These are phyloP conservation scores for Caryopteris hybrid DNA, from an alignment of 305 asterid genomes.

Conservation along the genomic window DNA sequence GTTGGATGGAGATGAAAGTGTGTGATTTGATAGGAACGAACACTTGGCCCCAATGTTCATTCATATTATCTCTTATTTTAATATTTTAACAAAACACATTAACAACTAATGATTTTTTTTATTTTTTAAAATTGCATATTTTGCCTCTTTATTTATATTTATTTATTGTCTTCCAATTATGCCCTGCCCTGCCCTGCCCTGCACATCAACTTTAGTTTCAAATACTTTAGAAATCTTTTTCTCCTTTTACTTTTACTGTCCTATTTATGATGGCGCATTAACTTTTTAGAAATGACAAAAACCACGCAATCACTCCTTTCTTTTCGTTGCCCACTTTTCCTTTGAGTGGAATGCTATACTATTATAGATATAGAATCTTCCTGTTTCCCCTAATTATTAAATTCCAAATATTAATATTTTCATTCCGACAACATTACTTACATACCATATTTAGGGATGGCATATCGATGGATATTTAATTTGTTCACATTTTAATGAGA, in stretches of 20 bases:
- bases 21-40: no score
- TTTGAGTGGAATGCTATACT: slow-evolving; percentile 15
- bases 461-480: no score
- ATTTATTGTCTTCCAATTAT: no score
- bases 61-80: no score
- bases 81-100: no score
- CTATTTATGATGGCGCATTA: neutral
- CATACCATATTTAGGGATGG: neutral
- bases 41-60: no score
- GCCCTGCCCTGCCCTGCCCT: neutral
- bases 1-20: no score
- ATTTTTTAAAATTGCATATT: no score
- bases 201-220: neutral
- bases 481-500: no score
- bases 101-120: no score
- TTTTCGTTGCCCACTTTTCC: neutral
- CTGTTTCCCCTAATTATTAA: neutral
- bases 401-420: neutral
- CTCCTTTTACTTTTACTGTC: slow-evolving; percentile 4
- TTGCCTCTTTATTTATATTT: no score
- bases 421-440: neutral
- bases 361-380: slow-evolving; percentile 2
- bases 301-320: slow-evolving; percentile 18
- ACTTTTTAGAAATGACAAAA: slow-evolving; percentile 17
- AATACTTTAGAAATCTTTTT: neutral